Conservation (phyloP, 306 rosid genomes). For the Sophora flavescens region DNA sequence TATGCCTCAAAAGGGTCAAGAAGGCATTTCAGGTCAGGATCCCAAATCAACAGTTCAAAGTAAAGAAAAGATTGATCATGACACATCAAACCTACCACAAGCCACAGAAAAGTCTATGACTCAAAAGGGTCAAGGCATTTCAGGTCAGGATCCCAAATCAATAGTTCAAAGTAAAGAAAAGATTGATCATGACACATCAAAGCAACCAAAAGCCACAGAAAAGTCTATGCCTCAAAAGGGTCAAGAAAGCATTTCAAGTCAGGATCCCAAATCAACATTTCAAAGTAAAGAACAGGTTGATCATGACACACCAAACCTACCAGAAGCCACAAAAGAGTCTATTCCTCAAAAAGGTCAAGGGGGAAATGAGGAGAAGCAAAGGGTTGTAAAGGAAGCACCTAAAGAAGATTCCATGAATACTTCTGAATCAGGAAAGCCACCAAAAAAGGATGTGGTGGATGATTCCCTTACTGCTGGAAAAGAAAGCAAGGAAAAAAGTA, state of each 20-base stretch:
- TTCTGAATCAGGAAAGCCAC: slow-evolving; percentile 33
- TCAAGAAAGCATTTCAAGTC: slow-evolving; percentile 11
- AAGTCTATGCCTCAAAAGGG: slow-evolving; percentile 18
- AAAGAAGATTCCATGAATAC: background rate
- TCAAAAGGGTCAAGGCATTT: slow-evolving; percentile 15
- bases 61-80: background rate
- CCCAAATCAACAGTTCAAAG: slow-evolving; percentile 29
- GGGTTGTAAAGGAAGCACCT: slow-evolving; percentile 14
- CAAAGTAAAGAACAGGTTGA: background rate
- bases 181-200: background rate
- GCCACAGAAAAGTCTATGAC: slow-evolving; percentile 7
- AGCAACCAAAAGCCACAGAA: slow-evolving; percentile 10
- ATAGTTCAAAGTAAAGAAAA: slow-evolving; percentile 7
- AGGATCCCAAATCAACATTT: slow-evolving; percentile 28
- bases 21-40: slow-evolving; percentile 12
- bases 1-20: slow-evolving; percentile 22
- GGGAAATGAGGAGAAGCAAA: slow-evolving; percentile 39
- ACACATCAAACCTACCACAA: slow-evolving; percentile 8
- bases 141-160: slow-evolving; percentile 28
- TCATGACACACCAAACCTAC: background rate
- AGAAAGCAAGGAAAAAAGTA: slow-evolving; percentile 30
- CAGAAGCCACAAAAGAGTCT: slow-evolving; percentile 24
- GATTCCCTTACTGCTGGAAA: background rate
- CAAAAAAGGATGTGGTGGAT: background rate
- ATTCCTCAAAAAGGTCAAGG: background rate